phyloP scores from a whole-genome alignment of 2,329 filamentous ascomycete genomes.

The Ramularia endophylla region DNA sequence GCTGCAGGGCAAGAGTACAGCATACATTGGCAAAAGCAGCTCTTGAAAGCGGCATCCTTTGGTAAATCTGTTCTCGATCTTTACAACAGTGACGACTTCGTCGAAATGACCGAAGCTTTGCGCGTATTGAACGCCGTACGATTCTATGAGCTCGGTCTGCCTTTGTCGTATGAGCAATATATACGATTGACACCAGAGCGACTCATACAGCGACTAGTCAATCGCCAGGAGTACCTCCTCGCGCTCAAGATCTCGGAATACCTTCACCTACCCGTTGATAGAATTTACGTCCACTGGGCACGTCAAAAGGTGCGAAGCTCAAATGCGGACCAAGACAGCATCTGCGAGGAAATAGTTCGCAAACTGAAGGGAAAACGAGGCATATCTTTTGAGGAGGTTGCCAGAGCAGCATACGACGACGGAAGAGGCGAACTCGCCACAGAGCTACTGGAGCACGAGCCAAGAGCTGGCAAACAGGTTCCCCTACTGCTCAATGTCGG shows the following conservation, averaged over 20 bases:
- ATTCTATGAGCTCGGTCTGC: constrained; percentile 84
- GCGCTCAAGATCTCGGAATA: constrained; percentile 85
- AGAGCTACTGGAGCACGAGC: constrained; percentile 85
- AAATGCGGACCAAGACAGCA: constrained; percentile 77
- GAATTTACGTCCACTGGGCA: constrained; percentile 96
- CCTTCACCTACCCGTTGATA: constrained; percentile 75
- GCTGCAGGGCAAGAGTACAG: constrained; percentile 91
- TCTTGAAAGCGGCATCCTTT: constrained; percentile 94
- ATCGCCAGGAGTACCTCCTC: constrained; percentile 83
- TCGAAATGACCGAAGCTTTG: constrained; percentile 93
- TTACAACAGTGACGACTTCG: constrained; percentile 97
- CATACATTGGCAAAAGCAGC: constrained; percentile 85
- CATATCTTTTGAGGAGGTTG: constrained; percentile 94
- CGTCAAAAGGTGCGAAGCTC: constrained; percentile 86
- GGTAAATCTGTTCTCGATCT: constrained; percentile 96
- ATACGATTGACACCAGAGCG: constrained; percentile 83
- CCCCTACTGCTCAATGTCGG: constrained; percentile 91
- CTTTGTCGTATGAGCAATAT: constrained; percentile 90
- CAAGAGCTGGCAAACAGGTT: constrained; percentile 90
- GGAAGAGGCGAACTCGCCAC: constrained; percentile 84
- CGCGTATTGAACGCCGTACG: constrained; percentile 88
- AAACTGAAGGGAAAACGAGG: constrained; percentile 81
- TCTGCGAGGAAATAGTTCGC: constrained; percentile 80
- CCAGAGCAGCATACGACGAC: constrained; percentile 88
- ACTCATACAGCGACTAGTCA: constrained; percentile 78